A percentile compares a stretch with the other conserved stretches of the same genome.
Conservation (phyloP, 805 yeast species). For the Pichia rugopelliculosa region DNA sequence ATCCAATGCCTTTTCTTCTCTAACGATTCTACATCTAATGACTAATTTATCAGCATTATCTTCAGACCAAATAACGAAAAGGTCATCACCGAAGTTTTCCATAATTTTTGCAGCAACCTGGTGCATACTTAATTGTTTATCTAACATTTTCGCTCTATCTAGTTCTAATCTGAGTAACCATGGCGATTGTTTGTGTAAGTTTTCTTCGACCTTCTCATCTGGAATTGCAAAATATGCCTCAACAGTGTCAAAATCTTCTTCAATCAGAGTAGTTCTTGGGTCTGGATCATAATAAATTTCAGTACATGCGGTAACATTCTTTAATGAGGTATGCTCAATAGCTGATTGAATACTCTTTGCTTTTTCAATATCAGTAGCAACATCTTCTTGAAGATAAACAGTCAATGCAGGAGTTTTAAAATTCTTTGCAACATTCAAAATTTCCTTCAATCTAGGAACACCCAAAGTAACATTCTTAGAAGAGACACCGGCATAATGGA, state of each 20-base stretch:
- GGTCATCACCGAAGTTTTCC: conserved; percentile 86
- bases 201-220: conserved; percentile 93
- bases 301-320: conserved; percentile 93
- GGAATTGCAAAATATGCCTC: conserved; percentile 96
- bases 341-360: conserved; percentile 96
- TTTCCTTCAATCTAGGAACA: conserved; percentile 97
- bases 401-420: conserved; percentile 99
- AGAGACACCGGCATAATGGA: conserved; percentile 97
- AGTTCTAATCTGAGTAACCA: conserved; percentile 95
- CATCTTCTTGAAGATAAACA: conserved; percentile 76
- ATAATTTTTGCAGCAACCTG: conserved; percentile 95
- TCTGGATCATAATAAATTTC: conserved; percentile 98
- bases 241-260: conserved; percentile 94
- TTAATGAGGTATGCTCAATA: conserved; percentile 91
- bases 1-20: conserved; percentile 89
- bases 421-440: conserved; percentile 95
- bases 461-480: conserved; percentile 98
- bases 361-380: conserved; percentile 81
- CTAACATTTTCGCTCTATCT: conserved; percentile 98
- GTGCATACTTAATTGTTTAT: conserved; percentile 94
- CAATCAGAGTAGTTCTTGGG: conserved; percentile 93
- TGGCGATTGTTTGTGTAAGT: conserved; percentile 91
- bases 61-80: conserved; percentile 98
- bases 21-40: conserved; percentile 95
- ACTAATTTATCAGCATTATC: conserved; percentile 96